These are phyloP conservation scores for Sherardia arvensis DNA, from an alignment of 257 asterid genomes.

Conservation along the genomic window DNA sequence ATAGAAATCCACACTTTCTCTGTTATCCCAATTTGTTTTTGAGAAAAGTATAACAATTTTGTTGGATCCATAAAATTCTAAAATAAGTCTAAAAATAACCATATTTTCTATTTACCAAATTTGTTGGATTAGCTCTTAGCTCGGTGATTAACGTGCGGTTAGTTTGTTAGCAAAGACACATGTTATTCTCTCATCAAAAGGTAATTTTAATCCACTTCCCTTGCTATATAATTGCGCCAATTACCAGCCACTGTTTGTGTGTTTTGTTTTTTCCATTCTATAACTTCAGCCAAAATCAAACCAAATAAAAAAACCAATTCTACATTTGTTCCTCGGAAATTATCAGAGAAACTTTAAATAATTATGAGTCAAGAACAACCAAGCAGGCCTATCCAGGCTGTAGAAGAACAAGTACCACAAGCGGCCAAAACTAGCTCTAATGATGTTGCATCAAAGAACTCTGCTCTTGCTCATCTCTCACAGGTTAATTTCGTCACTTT, in stretches of 20 bases:
- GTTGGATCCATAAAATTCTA: too few species aligned
- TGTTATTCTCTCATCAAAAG: not conserved
- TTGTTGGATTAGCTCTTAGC: too few species aligned
- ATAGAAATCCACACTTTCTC: too few species aligned
- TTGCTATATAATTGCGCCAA: not conserved
- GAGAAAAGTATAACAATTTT: too few species aligned
- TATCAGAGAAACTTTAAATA: not conserved
- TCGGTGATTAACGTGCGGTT: conserved; percentile 1
- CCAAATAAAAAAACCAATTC: not conserved
- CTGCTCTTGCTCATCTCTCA: conserved; percentile 2
- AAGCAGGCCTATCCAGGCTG: conserved; percentile 3
- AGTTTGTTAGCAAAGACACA: not conserved
- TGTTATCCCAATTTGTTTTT: too few species aligned
- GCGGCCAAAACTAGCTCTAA: not conserved
- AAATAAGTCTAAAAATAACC: too few species aligned
- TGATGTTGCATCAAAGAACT: not conserved
- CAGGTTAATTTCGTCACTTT: not conserved
- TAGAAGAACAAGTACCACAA: not conserved
- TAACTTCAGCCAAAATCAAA: not conserved
- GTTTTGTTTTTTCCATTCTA: not conserved
- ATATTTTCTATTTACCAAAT: too few species aligned
- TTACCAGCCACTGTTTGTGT: not conserved
- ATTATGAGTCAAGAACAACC: conserved; percentile 15
- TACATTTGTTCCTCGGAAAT: not conserved
- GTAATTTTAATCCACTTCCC: not conserved